A percentile compares a stretch with the other conserved stretches of the same genome.
Conservation (phyloP, 169 alveolate genomes). For the Plasmodium knowlesi region DNA sequence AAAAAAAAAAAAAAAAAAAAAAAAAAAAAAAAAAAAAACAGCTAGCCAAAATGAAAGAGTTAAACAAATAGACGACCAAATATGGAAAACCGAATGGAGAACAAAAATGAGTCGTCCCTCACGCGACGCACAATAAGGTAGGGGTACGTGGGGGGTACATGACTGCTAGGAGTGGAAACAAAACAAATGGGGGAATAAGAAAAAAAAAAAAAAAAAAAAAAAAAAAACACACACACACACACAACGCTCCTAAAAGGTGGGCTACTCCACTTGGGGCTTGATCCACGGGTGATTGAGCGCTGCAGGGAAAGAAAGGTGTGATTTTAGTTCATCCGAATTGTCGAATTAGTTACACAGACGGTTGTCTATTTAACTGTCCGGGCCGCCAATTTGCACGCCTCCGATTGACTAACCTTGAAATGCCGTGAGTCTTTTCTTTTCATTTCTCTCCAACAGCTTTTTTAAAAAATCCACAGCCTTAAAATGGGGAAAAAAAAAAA, state of each 20-base stretch:
- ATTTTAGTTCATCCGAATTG: neutral
- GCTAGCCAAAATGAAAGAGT: neutral
- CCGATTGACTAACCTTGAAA: slow-evolving; percentile 15
- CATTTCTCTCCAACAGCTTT: slow-evolving; percentile 61
- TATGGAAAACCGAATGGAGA: neutral
- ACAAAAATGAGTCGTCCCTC: neutral
- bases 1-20: neutral
- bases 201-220: neutral
- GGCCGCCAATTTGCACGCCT: neutral
- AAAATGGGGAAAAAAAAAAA: neutral
- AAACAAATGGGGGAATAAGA: neutral
- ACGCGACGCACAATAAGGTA: neutral
- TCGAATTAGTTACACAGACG: neutral
- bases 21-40: neutral
- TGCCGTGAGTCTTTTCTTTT: slow-evolving; percentile 63
- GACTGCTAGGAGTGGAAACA: neutral
- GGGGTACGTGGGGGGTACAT: neutral
- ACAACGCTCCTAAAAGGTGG: neutral
- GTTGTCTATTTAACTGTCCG: neutral
- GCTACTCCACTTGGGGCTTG: slow-evolving; percentile 15
- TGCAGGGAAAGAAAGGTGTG: neutral
- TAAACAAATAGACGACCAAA: neutral
- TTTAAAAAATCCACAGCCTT: slow-evolving; percentile 67
- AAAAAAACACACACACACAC: too few relatives aligned
- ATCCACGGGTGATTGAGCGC: slow-evolving; percentile 47